Base-by-base conservation (phyloP, 106 monocot species). In the Allium fistulosum region DNA sequence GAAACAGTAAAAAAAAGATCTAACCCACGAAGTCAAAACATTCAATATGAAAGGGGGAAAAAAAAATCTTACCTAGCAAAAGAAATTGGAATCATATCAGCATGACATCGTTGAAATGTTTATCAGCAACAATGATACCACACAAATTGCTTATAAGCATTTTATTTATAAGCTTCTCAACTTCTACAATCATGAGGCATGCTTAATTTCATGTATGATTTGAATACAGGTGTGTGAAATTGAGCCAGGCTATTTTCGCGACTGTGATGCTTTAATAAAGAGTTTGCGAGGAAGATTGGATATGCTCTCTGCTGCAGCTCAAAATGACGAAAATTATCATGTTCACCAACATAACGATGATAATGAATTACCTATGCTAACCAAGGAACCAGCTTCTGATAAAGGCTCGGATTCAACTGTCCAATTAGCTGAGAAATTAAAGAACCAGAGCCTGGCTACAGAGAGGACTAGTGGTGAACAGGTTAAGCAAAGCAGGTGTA, bases 211-310 rank as follows among this genome's bases (percentile, higher is more conserved):
- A 27, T 53, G 28, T 67, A 7, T 27, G 12, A 67, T 11, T 66
- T 17, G 69, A 45, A 6, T 74, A 46, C 77, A 97, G 97, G 80
- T 90, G 2, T 92, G 88, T 81, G 92, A 97, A 71, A 74, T 92
- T 46, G 97, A 97, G 28, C 88, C 97, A 27, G 72, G 85, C 7
- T 47, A 76, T 75, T 93, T 87, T 61, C 82, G 92, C 14, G 93
- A 93, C 17, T 99, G 99, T 74, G 99, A 99, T 79, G 61, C 68
- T 67, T 46, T 79, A n/a, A 66, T 87, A 62, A 82, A 90, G 64
- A 81, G 71, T 37, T 59, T 85, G 49, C 90, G 87, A 71, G 99
- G 99, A 26, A 82, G 93, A 72, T 26, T 99, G 72, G 99, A 99
- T 82, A 80, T 99, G 74, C 99, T 93, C 62, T 72, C 90, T 59